Conservation (phyloP, 2,329 filamentous ascomycete species). For the Zymoseptoria crescenta region DNA sequence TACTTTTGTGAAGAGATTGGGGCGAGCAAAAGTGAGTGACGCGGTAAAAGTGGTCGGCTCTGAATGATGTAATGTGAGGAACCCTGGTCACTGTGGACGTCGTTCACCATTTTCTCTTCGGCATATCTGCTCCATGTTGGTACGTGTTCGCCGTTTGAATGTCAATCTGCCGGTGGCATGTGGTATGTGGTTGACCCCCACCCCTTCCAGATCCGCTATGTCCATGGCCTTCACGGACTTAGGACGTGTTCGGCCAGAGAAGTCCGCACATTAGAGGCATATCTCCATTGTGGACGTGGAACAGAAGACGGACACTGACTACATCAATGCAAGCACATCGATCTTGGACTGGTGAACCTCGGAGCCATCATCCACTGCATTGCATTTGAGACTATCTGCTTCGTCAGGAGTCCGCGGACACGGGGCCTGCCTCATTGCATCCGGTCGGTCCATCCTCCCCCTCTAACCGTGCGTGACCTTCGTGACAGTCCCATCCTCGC, state of each 20-base stretch:
- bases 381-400: neutral
- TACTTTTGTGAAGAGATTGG: neutral
- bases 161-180: neutral
- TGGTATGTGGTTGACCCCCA: too few relatives aligned
- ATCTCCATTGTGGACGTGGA: too few relatives aligned
- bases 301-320: too few relatives aligned
- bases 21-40: neutral
- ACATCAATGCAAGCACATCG: too few relatives aligned
- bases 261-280: too few relatives aligned
- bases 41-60: neutral
- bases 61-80: neutral
- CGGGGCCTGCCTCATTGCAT: neutral
- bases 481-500: constrained; percentile 41
- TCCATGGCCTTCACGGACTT: neutral
- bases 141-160: too few relatives aligned
- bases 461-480: constrained; percentile 40
- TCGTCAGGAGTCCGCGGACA: neutral
- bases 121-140: too few relatives aligned
- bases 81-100: neutral
- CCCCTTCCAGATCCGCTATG: too few relatives aligned
- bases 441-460: neutral
- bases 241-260: neutral
- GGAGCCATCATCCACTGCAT: too few relatives aligned
- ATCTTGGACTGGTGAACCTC: too few relatives aligned
- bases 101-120: too few relatives aligned